phyloP scores from a whole-genome alignment of 257 asterid species.

The Vinca minor region DNA sequence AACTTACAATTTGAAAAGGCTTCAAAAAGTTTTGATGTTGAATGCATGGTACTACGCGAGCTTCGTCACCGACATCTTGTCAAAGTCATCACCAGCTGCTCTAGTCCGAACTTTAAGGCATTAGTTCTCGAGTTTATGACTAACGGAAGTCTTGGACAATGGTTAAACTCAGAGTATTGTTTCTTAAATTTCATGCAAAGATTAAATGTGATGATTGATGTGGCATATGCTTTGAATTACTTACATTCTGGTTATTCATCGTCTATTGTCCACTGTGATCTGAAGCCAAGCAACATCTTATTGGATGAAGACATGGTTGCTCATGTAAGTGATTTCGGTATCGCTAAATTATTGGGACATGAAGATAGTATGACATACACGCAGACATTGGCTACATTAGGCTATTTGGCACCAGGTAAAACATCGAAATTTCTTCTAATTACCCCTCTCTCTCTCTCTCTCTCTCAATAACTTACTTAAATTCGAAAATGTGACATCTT shows the following conservation, averaged over 20 bases:
- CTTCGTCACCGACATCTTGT: conserved; percentile 31
- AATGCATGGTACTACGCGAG: conserved; percentile 17
- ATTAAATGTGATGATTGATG: conserved; percentile 28
- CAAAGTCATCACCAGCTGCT: conserved; percentile 25
- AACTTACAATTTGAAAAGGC: conserved; percentile 19
- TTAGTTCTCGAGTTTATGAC: conserved; percentile 30
- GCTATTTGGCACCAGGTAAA: conserved; percentile 6
- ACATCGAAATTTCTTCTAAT: too few species aligned
- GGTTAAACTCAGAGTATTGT: conserved; percentile 18
- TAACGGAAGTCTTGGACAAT: conserved; percentile 29
- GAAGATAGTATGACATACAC: conserved; percentile 23
- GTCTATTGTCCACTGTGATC: conserved; percentile 25
- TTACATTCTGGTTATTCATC: conserved; percentile 25
- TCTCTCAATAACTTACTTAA: too few species aligned
- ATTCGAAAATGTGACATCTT: too few species aligned
- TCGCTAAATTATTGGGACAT: conserved; percentile 16
- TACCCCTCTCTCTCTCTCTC: too few species aligned
- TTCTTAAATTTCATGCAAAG: conserved; percentile 16
- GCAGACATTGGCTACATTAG: conserved; percentile 20
- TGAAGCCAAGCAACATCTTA: conserved; percentile 31
- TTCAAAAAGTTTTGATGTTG: too few species aligned
- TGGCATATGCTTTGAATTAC: conserved; percentile 26
- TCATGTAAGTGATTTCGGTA: conserved; percentile 28
- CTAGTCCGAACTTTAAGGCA: conserved; percentile 26
- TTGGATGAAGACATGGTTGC: conserved; percentile 28